These are phyloP conservation scores for Suillus alpinus DNA, from an alignment of 768 basidiomycete species.

Conservation along the genomic window DNA sequence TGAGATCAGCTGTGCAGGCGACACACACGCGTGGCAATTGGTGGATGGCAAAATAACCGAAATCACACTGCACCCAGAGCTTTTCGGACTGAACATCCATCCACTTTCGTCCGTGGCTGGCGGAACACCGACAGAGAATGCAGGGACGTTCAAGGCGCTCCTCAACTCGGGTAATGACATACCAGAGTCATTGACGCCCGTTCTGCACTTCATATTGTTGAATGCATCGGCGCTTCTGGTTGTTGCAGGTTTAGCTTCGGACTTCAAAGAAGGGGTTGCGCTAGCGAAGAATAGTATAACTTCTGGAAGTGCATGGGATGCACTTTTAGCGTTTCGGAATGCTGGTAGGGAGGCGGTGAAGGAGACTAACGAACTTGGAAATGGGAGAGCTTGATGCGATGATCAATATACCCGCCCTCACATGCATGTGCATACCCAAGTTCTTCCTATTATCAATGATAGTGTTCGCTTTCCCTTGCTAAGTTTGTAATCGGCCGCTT, in stretches of 20 bases:
- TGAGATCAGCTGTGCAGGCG: constrained; percentile 93
- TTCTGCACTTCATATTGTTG: constrained; percentile 84
- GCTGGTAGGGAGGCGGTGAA: constrained; percentile 27
- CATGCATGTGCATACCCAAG: too few relatives aligned
- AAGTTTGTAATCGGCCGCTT: too few relatives aligned
- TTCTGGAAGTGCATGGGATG: constrained; percentile 61
- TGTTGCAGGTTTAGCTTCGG: constrained; percentile 70
- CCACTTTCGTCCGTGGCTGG: constrained; percentile 70
- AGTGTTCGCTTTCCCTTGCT: neutral
- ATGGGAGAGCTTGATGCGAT: neutral
- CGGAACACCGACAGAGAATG: constrained; percentile 77
- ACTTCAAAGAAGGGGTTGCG: constrained; percentile 68
- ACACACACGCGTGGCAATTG: constrained; percentile 83
- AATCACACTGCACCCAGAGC: constrained; percentile 58
- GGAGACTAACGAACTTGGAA: neutral
- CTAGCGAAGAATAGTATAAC: constrained; percentile 60
- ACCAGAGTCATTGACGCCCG: constrained; percentile 54
- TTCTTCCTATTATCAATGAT: neutral
- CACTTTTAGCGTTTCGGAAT: constrained; percentile 50
- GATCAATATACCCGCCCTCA: neutral
- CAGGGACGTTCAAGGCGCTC: constrained; percentile 64
- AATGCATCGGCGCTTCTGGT: constrained; percentile 89
- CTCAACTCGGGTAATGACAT: constrained; percentile 55
- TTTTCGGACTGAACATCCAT: constrained; percentile 76
- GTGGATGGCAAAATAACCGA: constrained; percentile 64